Base-by-base conservation (phyloP, 1,284 basidiomycete genomes). In the Coniophora puteana region DNA sequence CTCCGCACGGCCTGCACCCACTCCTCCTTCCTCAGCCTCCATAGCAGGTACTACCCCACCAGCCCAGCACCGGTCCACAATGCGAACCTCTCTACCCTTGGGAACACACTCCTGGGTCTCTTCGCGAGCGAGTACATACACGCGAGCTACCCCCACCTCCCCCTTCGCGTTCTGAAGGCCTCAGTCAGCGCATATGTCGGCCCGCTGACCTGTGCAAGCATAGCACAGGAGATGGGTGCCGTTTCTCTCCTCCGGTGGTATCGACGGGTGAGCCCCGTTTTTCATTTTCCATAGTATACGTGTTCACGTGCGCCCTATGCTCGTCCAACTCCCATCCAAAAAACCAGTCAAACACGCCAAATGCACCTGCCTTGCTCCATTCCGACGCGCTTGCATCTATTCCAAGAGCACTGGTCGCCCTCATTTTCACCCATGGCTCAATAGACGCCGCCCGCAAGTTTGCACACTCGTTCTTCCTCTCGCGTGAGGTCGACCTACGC, bases 151-250 rank as follows among this genome's bases (percentile, higher is more conserved):
- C 95, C 96, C 1, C 85, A 96, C 61, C 74, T 99, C 17, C 95
- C 95, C 2, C 93, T 91, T 17, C 78, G 86, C 38, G 91, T 92
- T 14, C 68, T 94, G 53, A 94, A 96, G 66, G 85, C 88, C 7
- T 93, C 90, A 8, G 79, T 96, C 37, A 92, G 89, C 30, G 89
- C 92, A 27, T 89, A 89, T 61, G 93, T 95, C 18, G 95, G 95
- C 4, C 84, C 90, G 8, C 66, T 76, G 46, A 87, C 90, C 10
- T 89, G 91, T 53, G 80, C 88, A 30, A 81, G 76, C 49, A 83
- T 99, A 35, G 93, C 89, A 17, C 75, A 81, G 43, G 90, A 93
- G 62, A 83, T 91, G 66, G 88, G 83, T 55, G 79, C 80, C 11
- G 67, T 76, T 31, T 76, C 78, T 30, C 69, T 89, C 41, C 62